Percentiles rank a stretch among this genome's conserved stretches.
Evolutionary conservation across 176 grass and related monocot species (phyloP).

Genomic region (Aegilops bicornis): DNA sequence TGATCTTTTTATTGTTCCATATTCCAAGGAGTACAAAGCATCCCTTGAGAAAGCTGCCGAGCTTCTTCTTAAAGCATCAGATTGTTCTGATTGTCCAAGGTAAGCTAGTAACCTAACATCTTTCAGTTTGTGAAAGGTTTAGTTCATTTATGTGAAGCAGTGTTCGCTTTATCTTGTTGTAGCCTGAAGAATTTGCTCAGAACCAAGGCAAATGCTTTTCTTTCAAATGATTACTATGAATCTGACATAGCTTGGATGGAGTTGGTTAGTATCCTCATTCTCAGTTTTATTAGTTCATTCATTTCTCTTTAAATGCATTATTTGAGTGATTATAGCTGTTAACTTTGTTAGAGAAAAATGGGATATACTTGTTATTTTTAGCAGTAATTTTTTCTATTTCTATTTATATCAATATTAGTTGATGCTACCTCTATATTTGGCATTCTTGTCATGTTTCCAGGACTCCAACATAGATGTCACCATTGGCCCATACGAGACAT

Average conservation of each 20-base stretch:
- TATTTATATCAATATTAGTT: background rate
- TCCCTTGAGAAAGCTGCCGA: conserved; percentile 70
- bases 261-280: conserved; percentile 59
- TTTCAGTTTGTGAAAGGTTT: conserved; percentile 7
- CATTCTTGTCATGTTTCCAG: conserved; percentile 40
- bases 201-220: conserved; percentile 88
- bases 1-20: conserved; percentile 83
- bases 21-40: conserved; percentile 69
- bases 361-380: background rate
- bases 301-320: conserved; percentile 7
- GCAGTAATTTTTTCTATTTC: background rate
- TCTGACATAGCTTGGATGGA: conserved; percentile 99
- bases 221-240: conserved; percentile 96
- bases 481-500: conserved; percentile 98
- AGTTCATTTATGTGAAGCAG: conserved; percentile 9
- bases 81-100: conserved; percentile 79
- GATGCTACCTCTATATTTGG: conserved; percentile 30
- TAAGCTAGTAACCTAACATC: conserved; percentile 26
- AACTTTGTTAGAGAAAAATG: background rate
- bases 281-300: conserved; percentile 23
- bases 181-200: conserved; percentile 86
- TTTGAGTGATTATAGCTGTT: background rate
- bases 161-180: conserved; percentile 22
- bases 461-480: conserved; percentile 95
- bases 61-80: conserved; percentile 70